Evolutionary conservation across 2,329 filamentous ascomycete genomes (phyloP).

Genomic region (Neocatenulostroma microsporum): DNA sequence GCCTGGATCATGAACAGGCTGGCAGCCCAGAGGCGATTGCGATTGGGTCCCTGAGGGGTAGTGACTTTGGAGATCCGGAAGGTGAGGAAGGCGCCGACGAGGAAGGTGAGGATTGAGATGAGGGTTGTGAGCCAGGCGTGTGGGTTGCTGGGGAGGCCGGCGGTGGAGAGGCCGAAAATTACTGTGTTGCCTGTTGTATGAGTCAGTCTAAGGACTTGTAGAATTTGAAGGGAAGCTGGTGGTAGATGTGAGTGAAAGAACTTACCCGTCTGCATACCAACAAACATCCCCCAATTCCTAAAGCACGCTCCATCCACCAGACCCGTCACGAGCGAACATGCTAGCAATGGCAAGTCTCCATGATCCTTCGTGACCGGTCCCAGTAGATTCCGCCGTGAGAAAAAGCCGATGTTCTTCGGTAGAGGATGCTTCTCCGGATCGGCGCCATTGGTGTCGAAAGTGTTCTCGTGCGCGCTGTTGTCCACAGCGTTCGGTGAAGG

Average conservation of each 20-base stretch:
- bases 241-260: background rate
- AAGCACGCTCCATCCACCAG: conserved; percentile 43
- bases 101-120: conserved; percentile 48
- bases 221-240: background rate
- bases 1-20: conserved; percentile 48
- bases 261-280: conserved; percentile 47
- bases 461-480: conserved; percentile 8
- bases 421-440: conserved; percentile 11
- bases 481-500: conserved; percentile 8
- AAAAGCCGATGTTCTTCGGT: conserved; percentile 13
- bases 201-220: conserved; percentile 3
- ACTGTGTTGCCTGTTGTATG: conserved; percentile 54
- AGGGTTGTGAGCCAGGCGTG: conserved; percentile 48
- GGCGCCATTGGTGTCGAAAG: conserved; percentile 2
- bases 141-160: conserved; percentile 44
- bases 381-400: conserved; percentile 21
- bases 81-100: conserved; percentile 44
- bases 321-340: conserved; percentile 41
- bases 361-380: conserved; percentile 25
- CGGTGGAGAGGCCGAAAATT: conserved; percentile 53
- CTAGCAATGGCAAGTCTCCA: conserved; percentile 29
- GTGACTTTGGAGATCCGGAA: conserved; percentile 34
- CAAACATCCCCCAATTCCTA: conserved; percentile 44
- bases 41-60: conserved; percentile 29
- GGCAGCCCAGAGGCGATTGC: conserved; percentile 33